These are phyloP conservation scores for Macrophomina pseudophaseolina DNA, from an alignment of 2,329 filamentous ascomycete species.

Conservation along the genomic window DNA sequence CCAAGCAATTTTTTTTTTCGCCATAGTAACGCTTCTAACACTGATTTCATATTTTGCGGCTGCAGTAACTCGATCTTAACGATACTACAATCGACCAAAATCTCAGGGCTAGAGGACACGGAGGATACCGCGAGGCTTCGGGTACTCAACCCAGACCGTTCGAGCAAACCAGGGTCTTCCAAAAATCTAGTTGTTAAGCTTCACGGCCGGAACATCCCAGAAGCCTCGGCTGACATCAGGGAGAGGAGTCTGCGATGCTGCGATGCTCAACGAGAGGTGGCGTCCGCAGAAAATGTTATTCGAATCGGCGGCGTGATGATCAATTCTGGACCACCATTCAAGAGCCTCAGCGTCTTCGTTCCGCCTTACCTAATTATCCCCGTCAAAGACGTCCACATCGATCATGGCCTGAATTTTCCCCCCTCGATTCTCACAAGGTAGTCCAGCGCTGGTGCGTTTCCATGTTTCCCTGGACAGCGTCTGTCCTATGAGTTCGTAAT, in stretches of 20 bases:
- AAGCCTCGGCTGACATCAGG: not conserved
- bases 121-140: not conserved
- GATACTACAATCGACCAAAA: not conserved
- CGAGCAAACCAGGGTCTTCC: not conserved
- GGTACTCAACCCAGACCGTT: not conserved
- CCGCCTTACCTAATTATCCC: not conserved
- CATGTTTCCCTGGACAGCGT: not conserved
- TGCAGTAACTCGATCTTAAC: not conserved
- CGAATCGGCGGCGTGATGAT: constrained; percentile 1
- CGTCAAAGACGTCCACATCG: no score
- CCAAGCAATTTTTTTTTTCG: no score
- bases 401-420: not conserved
- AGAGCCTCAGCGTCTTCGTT: not conserved
- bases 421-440: no score
- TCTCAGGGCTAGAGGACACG: not conserved
- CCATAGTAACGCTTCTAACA: no score
- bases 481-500: no score
- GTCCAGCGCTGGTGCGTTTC: not conserved
- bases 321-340: not conserved
- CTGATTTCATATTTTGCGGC: not conserved
- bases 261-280: not conserved
- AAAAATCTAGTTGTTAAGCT: not conserved
- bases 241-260: not conserved
- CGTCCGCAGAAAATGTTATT: not conserved
- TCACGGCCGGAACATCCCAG: not conserved